These are phyloP conservation scores for Patellaria atrata DNA, from an alignment of 495 filamentous ascomycete species.

Conservation along the genomic window DNA sequence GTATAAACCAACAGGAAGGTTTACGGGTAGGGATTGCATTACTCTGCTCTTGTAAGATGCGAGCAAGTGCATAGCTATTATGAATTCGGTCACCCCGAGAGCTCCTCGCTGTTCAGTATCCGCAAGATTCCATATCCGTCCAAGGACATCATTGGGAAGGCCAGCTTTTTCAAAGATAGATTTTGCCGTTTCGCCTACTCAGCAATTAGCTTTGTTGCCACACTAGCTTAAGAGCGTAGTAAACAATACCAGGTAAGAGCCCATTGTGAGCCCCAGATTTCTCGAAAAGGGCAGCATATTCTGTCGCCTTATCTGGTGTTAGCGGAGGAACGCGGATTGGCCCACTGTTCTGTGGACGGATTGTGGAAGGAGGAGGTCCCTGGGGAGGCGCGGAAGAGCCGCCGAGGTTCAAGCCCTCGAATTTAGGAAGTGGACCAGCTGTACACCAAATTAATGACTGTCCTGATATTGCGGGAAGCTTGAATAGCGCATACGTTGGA, in stretches of 20 bases:
- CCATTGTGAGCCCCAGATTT: slow-evolving; percentile 67
- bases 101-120: slow-evolving; percentile 85
- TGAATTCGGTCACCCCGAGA: slow-evolving; percentile 82
- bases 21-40: slow-evolving; percentile 63
- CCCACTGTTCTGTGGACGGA: slow-evolving; percentile 35
- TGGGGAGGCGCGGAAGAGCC: slow-evolving; percentile 23
- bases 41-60: slow-evolving; percentile 75
- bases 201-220: slow-evolving; percentile 1
- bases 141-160: slow-evolving; percentile 78
- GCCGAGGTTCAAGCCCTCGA: slow-evolving; percentile 55
- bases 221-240: neutral
- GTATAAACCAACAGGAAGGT: slow-evolving; percentile 74
- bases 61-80: slow-evolving; percentile 95
- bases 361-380: slow-evolving; percentile 14
- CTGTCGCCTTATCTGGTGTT: slow-evolving; percentile 73
- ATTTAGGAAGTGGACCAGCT: slow-evolving; percentile 81
- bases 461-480: neutral
- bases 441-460: slow-evolving; percentile 14
- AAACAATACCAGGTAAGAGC: slow-evolving; percentile 65
- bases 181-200: slow-evolving; percentile 65
- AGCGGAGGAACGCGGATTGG: slow-evolving; percentile 83
- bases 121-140: slow-evolving; percentile 85
- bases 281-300: slow-evolving; percentile 78
- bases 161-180: slow-evolving; percentile 87
- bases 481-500: slow-evolving; percentile 33